Base-by-base conservation (phyloP, 768 basidiomycete genomes). In the Boletus sensibilis region DNA sequence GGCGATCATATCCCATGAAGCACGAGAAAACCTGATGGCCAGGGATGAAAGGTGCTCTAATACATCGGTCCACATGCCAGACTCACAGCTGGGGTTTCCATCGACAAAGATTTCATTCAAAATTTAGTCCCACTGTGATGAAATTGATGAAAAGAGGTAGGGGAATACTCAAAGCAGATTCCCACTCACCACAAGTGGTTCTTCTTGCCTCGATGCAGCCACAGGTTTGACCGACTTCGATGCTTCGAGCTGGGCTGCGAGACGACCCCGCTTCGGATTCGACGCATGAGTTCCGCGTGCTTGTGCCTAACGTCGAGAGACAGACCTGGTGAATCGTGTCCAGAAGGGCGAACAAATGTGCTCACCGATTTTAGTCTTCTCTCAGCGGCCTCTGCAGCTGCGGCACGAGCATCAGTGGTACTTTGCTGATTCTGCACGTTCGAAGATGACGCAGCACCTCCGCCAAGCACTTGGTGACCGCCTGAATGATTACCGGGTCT, bases 311-410 rank as follows among this genome's bases (percentile, higher is more conserved):
- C 18, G 41, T 58, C 49, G 41, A 56, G 43, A 43, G 48, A 38
- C 37, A 55, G 43, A 41, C 45, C 39, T 50, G 46, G 70, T 68
- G 64, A 72, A 67, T 66, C 61, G 20, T 52, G 53, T 54, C 52
- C 55, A 52, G 61, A 63, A 64, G 35, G 25, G 31, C 25, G 31
- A 47, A 25, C 52, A 21, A 33, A 48, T 55, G 56, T 51, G 73
- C 82, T 73, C 63, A 85, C 85, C 64, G 78, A 76, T 71, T 83
- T 76, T 68, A 79, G 59, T 60, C 85, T 77, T 63, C 79, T 79
- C 68, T 85, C 84, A 60, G 85, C 85, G 57, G 85, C 85, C 68
- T 80, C 81, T 68, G 82, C 80, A 55, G 82, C 82, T 67, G 84
- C 84, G 49, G 75, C 72, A 64, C 81, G 80, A 67, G 78, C 72